Evolutionary conservation across 148 eudicot species (phyloP), one percentile per base, ranked within the genome.

Genomic region (Chenopodium quinoa): DNA sequence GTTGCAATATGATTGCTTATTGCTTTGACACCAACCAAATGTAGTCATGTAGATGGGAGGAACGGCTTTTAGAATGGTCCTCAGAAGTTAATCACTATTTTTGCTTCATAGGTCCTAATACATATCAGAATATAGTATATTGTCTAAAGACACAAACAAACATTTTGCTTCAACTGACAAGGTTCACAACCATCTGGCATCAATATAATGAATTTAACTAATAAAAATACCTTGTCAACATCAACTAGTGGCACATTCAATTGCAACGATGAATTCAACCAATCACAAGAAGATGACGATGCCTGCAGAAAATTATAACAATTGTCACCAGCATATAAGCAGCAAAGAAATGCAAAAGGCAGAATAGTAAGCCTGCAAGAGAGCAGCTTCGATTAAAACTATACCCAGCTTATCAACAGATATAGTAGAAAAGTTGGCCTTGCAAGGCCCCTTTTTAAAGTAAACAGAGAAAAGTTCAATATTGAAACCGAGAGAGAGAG

Each of bases 241-340:
- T 96, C 99, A 87, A 90, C 94, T 75, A 96, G 86, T 77, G 99
- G 99, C 63, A 96, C 98, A 83, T 89, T 90, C 75, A 90, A 75
- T 81, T 88, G 92, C 64, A 83, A 83, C 29, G 94, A 90, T 48
- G 92, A 86, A 84, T 90, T 95, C 89, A 89, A 81, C 89, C 90
- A 88, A 85, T 88, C 87, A 58, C 86, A 85, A 65, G 90, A 84
- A 76, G 88, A 85, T 52, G 87, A 86, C 48, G 81, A 77, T 27
- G 80, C 91, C 97, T 93, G 86, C 78, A 86, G 74, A 77, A 64
- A 77, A 68, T 9, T 40, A 64, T n/a, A 63, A 58, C 23, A 71
- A 63, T 52, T 44, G 8, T 66, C 75, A 73, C 82, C n/a, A 63
- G n/a, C 48, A 75, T 40, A 20, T 62, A 9, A 62, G 25, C 65